Base-by-base conservation (phyloP, 2,329 filamentous ascomycete genomes). In the Sordariomycetes sp. region DNA sequence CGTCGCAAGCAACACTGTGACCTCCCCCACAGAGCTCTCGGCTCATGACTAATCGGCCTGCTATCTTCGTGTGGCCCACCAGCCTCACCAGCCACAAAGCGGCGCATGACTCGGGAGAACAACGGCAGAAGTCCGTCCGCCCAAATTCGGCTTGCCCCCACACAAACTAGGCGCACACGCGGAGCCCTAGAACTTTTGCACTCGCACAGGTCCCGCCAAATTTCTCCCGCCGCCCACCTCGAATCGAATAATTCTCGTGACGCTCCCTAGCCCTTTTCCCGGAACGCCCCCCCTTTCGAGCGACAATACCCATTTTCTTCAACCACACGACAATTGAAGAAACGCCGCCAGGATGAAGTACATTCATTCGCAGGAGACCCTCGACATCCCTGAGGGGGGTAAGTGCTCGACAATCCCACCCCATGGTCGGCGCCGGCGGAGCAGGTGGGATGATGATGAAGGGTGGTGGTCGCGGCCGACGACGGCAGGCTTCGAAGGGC, bases 351-450 rank as follows among this genome's bases (percentile, higher is more conserved):
- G 89, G 81, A 97, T 97, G 94, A 95, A 89, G 85, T 97, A 97
- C 90, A 96, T 99, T 82, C 91, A 97, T 86, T 96, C 90, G 74
- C 84, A 93, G 82, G 93, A 99, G 87, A 83, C 85, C 80, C 84
- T 99, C 81, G 85, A 87, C 73, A 90, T 99, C 79, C 94, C 95
- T 73, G 90, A 97, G 78, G 90, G 92, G 83, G 91, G 91, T 96
- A 87, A 80, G 90, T 89, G 14, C 28, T 46, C 48, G 28, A 61
- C 60, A n/a, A n/a, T 18, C 7, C 59, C 58, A 18, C 60, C 52
- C 51, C 22, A 50, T 57, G n/a, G 48, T 28, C 24, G 37, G 12
- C 24, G 51, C 24, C 11, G 24, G 24, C 8, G 14, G 24, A 24
- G 51, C 4, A 11, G 16, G 51, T 2, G 51, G 51, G 14, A 18